A percentile compares a stretch with the other conserved stretches of the same genome.
phyloP scores from a whole-genome alignment of 1,284 basidiomycete species.

The Puccinia hordei region DNA sequence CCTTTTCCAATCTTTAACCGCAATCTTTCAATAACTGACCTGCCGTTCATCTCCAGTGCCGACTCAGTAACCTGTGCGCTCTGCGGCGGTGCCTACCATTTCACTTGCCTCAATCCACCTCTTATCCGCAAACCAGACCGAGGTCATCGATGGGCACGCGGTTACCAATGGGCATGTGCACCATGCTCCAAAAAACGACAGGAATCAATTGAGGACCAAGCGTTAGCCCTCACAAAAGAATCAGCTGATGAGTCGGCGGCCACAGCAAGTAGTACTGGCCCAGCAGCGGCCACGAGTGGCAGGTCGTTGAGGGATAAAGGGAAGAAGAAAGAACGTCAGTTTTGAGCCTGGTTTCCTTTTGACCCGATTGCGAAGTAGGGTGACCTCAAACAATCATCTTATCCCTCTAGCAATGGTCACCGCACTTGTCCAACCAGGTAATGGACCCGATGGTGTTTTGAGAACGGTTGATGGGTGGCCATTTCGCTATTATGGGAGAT shows the following conservation, averaged over 20 bases:
- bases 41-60: constrained; percentile 11
- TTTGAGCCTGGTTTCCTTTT: not conserved
- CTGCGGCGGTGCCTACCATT: constrained; percentile 48
- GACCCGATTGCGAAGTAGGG: not conserved
- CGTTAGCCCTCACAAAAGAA: constrained; percentile 20
- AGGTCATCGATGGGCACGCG: constrained; percentile 48
- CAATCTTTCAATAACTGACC: not conserved
- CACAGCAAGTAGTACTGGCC: constrained; percentile 1
- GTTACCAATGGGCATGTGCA: constrained; percentile 50
- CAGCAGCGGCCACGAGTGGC: constrained; percentile 16
- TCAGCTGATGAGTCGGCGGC: constrained; percentile 2
- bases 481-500: constrained; percentile 49
- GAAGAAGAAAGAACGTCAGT: constrained; percentile 49
- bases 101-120: constrained; percentile 50
- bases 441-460: constrained; percentile 34
- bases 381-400: not conserved
- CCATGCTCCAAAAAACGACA: constrained; percentile 51
- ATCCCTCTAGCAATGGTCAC: constrained; percentile 24
- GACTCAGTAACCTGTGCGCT: constrained; percentile 51
- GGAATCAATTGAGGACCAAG: constrained; percentile 48
- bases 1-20: too few relatives aligned
- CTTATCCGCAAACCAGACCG: constrained; percentile 49
- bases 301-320: constrained; percentile 49
- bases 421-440: constrained; percentile 40
- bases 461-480: constrained; percentile 50